Evolutionary conservation across 2,329 filamentous ascomycete species (phyloP), one percentile per base, ranked within the genome.

Genomic region (Colletotrichum scovillei): DNA sequence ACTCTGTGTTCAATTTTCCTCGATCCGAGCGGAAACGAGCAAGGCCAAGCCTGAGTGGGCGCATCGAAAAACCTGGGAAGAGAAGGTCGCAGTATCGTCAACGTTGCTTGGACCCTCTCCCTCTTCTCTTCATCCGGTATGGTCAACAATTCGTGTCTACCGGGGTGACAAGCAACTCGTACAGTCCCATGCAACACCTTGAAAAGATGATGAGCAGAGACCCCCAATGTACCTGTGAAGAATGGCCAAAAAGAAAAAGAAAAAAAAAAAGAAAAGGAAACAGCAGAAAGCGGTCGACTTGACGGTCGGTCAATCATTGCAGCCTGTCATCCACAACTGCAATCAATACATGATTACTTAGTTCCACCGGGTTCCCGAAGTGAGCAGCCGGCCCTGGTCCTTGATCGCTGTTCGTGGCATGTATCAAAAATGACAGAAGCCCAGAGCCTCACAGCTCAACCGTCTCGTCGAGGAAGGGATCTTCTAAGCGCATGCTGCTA

Each of bases 401-500:
- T 26, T 49, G 38, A 35, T 22, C 38, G 59, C 59, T 24, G 35
- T 30, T 38, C 59, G 35, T 49, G 42, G 42, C 42, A 49, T 38
- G 24, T 62, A 28, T 46, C 53, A 52, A 58, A 57, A 58, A 52
- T 52, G 49, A 38, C 38, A 11, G 49, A 32, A 42, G 42, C 28
- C 63, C 30, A 65, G 63, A 65, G 63, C 63, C 63, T 56, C 65
- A 67, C 14, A 30, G 38, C 28, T 59, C 16, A n/a, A 46, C n/a
- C 8, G 5, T 42, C 57, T 59, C 57, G 57, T 38, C 60, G 57
- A 49, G 46, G 32, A 30, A 68, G 55, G 22, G 38, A 11, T 26
- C 49, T 69, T 42, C 30, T 53, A 66, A 52, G 60, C 53, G 67
- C 60, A 65, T 57, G 30, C 49, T 69, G 46, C 58, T 63, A 42